Conservation (phyloP, 2,329 filamentous ascomycete species). For the Aspergillus awamori region DNA sequence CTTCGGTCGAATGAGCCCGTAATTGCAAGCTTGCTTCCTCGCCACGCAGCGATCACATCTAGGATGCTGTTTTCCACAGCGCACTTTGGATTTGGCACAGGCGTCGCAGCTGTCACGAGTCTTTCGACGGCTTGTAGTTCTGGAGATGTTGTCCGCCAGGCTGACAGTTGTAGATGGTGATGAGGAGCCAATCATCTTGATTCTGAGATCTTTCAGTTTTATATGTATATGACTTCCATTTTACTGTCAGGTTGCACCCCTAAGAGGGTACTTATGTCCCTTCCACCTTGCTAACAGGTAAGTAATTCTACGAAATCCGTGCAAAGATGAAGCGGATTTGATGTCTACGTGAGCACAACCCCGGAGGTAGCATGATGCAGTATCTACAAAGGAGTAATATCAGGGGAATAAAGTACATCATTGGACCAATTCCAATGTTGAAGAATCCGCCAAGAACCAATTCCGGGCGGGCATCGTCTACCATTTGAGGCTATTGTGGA, state of each 20-base stretch:
- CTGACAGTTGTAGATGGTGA: background rate
- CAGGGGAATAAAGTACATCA: background rate
- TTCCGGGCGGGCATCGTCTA: background rate
- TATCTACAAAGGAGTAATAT: background rate
- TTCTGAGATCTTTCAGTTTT: background rate
- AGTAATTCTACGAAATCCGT: no score
- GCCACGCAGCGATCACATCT: background rate
- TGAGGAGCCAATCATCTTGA: background rate
- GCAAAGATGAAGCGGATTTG: no score
- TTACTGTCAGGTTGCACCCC: no score
- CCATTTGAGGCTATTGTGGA: no score
- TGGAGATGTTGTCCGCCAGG: background rate
- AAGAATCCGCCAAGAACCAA: background rate
- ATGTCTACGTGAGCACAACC: no score
- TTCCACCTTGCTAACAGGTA: no score
- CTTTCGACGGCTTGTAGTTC: background rate
- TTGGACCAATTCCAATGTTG: background rate
- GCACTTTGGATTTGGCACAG: slow-evolving; percentile 3
- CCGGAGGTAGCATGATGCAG: no score
- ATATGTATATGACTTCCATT: no score
- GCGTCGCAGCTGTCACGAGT: slow-evolving; percentile 2
- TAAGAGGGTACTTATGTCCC: no score
- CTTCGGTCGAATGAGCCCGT: background rate
- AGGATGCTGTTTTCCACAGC: slow-evolving; percentile 1
- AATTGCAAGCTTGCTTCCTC: background rate